Conservation (phyloP, 129 eudicot species). For the Heracleum sosnowskyi region DNA sequence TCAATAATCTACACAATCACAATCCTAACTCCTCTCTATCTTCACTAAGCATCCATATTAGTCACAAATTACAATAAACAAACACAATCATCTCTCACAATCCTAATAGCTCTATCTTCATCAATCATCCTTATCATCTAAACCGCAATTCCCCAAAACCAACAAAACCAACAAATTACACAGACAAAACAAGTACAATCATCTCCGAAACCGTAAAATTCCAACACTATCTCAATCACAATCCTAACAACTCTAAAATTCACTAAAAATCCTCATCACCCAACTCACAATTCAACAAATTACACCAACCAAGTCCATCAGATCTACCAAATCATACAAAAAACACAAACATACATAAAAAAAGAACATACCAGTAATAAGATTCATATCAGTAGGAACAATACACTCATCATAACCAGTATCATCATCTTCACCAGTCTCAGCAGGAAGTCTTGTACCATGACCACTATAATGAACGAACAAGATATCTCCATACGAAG, state of each 20-base stretch:
- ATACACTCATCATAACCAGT: constrained; percentile 97
- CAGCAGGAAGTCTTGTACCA: constrained; percentile 90
- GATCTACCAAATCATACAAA: neutral
- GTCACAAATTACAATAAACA: too few relatives aligned
- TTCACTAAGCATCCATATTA: neutral
- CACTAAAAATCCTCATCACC: too few relatives aligned
- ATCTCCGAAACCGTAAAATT: neutral
- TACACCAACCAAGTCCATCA: too few relatives aligned
- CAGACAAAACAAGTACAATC: too few relatives aligned
- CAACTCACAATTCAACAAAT: too few relatives aligned
- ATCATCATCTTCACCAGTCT: constrained; percentile 85
- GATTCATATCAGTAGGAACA: constrained; percentile 87
- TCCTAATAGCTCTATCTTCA: neutral
- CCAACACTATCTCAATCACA: neutral
- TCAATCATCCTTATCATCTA: neutral
- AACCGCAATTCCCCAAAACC: neutral
- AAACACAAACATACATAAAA: neutral
- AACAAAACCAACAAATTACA: neutral
- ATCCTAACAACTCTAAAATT: neutral
- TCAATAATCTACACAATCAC: too few relatives aligned
- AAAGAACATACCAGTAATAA: constrained; percentile 46
- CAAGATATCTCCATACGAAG: constrained; percentile 49
- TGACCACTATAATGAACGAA: constrained; percentile 93
- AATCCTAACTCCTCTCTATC: neutral
- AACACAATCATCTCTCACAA: too few relatives aligned